phyloP scores from a whole-genome alignment of 1,284 basidiomycete genomes.

The Sporisorium sorghi region DNA sequence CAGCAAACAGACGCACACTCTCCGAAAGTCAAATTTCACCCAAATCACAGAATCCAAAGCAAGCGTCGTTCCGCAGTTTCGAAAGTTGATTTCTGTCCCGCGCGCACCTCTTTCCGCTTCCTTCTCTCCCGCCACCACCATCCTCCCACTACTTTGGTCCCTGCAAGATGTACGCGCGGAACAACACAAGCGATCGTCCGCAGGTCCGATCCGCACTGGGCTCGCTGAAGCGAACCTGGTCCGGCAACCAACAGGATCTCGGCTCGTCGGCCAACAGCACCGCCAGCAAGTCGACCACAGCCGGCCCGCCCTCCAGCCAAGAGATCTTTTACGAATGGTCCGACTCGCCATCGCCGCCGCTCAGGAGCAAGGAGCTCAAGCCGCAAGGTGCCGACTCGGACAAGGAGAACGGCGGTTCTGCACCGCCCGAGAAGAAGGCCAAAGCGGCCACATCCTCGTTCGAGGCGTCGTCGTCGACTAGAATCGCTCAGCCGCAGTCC shows the following conservation, averaged over 20 bases:
- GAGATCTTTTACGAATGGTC: conserved; percentile 50
- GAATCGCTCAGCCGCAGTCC: not conserved
- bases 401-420: conserved; percentile 32
- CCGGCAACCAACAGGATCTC: conserved; percentile 54
- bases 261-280: conserved; percentile 21
- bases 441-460: conserved; percentile 1
- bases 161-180: conserved; percentile 23
- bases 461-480: not conserved
- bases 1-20: not conserved
- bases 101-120: conserved; percentile 8
- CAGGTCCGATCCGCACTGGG: conserved; percentile 46
- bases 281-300: conserved; percentile 1
- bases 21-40: not conserved
- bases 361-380: not conserved
- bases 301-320: conserved; percentile 23
- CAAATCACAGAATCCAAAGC: not conserved
- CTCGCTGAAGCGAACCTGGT: conserved; percentile 50
- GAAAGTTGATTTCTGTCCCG: not conserved
- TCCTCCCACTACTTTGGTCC: not conserved
- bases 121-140: conserved; percentile 10
- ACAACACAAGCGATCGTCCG: conserved; percentile 17
- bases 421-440: conserved; percentile 22
- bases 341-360: conserved; percentile 41
- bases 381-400: conserved; percentile 22
- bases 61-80: not conserved